Conservation (phyloP, 176 grass and related monocot genomes). For the Typha latifolia region DNA sequence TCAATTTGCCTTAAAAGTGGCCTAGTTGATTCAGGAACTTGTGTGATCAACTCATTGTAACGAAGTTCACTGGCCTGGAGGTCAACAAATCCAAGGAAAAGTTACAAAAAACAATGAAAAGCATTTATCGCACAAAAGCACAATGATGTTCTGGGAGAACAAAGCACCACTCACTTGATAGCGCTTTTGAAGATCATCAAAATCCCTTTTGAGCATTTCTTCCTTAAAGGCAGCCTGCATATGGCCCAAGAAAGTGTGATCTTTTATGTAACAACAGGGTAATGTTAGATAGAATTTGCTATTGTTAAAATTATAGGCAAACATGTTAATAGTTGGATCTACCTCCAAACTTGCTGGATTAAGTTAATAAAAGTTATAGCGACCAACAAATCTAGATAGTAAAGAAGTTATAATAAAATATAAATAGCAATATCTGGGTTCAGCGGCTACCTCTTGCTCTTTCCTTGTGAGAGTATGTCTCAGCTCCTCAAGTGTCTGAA, state of each 20-base stretch:
- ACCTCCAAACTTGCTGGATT: too few relatives aligned
- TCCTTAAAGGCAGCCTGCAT: slow-evolving; percentile 78
- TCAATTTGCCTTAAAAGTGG: slow-evolving; percentile 97
- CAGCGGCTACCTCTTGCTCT: slow-evolving; percentile 83
- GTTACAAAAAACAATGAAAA: slow-evolving; percentile 4
- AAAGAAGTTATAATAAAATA: slow-evolving; percentile 1
- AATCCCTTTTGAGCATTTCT: slow-evolving; percentile 84
- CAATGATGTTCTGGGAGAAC: not conserved
- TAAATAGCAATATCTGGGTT: slow-evolving; percentile 14
- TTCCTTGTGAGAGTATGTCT: slow-evolving; percentile 87
- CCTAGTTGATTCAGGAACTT: slow-evolving; percentile 95
- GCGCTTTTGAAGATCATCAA: slow-evolving; percentile 95
- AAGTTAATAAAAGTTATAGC: not conserved
- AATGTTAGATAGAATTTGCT: not conserved
- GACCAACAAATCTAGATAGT: not conserved
- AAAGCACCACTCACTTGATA: slow-evolving; percentile 62
- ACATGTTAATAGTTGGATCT: not conserved
- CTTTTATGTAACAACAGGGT: not conserved
- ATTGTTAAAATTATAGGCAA: not conserved
- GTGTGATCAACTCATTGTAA: slow-evolving; percentile 94
- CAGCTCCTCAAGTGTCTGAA: slow-evolving; percentile 96
- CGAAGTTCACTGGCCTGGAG: slow-evolving; percentile 87
- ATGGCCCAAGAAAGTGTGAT: slow-evolving; percentile 12
- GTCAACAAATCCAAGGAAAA: slow-evolving; percentile 12
- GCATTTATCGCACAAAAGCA: slow-evolving; percentile 15